Conservation (phyloP, 805 yeast genomes). For the Hagleromyces aurorensis region DNA sequence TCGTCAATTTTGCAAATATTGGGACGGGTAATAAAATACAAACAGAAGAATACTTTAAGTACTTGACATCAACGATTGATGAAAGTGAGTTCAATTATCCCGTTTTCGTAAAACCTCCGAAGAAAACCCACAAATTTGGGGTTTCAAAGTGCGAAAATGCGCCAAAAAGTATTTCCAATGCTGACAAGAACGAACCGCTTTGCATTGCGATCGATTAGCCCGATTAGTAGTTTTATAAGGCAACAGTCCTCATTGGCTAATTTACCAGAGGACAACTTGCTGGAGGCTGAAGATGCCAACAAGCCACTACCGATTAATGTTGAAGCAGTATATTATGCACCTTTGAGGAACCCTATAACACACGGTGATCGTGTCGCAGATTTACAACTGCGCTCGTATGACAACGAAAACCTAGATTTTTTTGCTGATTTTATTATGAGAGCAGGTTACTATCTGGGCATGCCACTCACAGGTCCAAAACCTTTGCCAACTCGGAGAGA, state of each 20-base stretch:
- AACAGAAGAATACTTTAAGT: no score
- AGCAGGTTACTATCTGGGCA: slow-evolving; percentile 82
- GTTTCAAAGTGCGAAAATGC: no score
- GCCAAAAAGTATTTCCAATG: no score
- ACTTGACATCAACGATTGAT: no score
- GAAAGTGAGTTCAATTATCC: no score
- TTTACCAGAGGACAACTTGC: slow-evolving; percentile 1
- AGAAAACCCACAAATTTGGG: no score
- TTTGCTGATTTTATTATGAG: slow-evolving; percentile 81
- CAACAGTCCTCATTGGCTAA: not conserved
- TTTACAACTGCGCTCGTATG: slow-evolving; percentile 63
- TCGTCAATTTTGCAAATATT: no score
- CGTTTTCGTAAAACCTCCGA: no score
- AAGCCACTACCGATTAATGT: slow-evolving; percentile 80
- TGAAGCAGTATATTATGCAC: slow-evolving; percentile 73
- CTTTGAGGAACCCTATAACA: slow-evolving; percentile 56
- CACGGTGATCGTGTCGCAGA: slow-evolving; percentile 77
- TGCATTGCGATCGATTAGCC: no score
- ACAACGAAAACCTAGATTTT: slow-evolving; percentile 60
- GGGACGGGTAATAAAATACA: no score
- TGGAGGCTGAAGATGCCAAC: slow-evolving; percentile 8
- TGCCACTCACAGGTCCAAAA: slow-evolving; percentile 72
- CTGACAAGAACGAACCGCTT: no score
- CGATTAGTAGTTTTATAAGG: no score
- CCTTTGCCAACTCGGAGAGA: slow-evolving; percentile 65